Evolutionary conservation across 305 asterid genomes (phyloP).

Genomic region (Fraxinus baroniana): DNA sequence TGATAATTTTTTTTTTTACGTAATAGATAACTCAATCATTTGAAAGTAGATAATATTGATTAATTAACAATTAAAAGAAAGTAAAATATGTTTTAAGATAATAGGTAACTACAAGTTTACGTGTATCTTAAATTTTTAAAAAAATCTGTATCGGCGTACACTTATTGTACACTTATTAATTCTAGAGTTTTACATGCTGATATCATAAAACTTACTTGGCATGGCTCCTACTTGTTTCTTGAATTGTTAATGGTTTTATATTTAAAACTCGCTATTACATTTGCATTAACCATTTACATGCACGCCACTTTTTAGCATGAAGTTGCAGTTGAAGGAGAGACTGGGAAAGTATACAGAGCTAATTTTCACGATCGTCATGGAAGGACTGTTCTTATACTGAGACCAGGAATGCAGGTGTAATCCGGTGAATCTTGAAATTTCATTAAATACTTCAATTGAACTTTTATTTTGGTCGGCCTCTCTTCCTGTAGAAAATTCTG

Average conservation of each 20-base stretch:
- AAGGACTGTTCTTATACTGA: conserved; percentile 78
- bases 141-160: too few relatives aligned
- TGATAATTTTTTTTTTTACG: too few relatives aligned
- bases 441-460: neutral
- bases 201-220: neutral
- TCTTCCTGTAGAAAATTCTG: neutral
- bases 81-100: too few relatives aligned
- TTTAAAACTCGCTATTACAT: neutral
- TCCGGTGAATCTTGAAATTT: neutral
- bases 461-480: neutral
- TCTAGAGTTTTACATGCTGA: neutral
- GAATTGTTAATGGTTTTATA: neutral
- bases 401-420: conserved; percentile 92
- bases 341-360: conserved; percentile 86
- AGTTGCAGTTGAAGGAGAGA: conserved; percentile 87
- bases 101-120: too few relatives aligned
- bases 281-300: neutral
- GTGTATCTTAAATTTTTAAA: too few relatives aligned
- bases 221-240: neutral
- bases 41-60: too few relatives aligned
- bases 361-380: conserved; percentile 83
- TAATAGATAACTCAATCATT: too few relatives aligned
- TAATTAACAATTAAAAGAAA: too few relatives aligned
- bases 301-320: conserved; percentile 48
- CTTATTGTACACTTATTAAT: too few relatives aligned